These are phyloP conservation scores for Xylona heveae DNA, from an alignment of 495 filamentous ascomycete genomes.

Conservation along the genomic window DNA sequence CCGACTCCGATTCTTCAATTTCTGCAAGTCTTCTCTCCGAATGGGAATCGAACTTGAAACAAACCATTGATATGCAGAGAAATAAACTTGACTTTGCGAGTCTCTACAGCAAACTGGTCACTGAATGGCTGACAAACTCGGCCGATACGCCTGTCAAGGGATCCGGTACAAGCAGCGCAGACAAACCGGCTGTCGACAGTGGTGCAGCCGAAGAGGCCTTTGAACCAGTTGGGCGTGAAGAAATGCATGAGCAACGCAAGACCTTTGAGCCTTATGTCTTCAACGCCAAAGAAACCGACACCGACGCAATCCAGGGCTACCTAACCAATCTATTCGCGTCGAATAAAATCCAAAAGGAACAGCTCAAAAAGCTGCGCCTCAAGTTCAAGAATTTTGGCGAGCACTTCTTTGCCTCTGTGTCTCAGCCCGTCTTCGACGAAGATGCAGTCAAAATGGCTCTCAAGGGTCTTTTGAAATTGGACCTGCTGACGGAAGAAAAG, in stretches of 20 bases:
- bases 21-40: neutral
- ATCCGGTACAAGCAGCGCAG: constrained; percentile 3
- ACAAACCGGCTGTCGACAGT: constrained; percentile 7
- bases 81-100: constrained; percentile 36
- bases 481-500: constrained; percentile 38
- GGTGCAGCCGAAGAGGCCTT: constrained; percentile 9
- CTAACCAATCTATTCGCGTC: constrained; percentile 28
- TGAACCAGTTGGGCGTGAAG: constrained; percentile 20
- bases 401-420: constrained; percentile 10
- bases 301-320: constrained; percentile 23
- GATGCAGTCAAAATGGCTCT: constrained; percentile 27
- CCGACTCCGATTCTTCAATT: neutral
- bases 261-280: constrained; percentile 40
- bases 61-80: constrained; percentile 22
- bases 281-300: constrained; percentile 22
- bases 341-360: constrained; percentile 18
- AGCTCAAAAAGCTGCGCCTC: constrained; percentile 21
- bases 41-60: neutral
- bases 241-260: constrained; percentile 27
- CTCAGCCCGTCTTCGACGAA: constrained; percentile 20
- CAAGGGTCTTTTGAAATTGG: constrained; percentile 28
- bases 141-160: constrained; percentile 1
- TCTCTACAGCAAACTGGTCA: constrained; percentile 39
- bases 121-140: constrained; percentile 29
- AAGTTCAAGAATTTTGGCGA: constrained; percentile 23